Conservation (phyloP, 345 rosid species). For the Lagerstroemia speciosa region DNA sequence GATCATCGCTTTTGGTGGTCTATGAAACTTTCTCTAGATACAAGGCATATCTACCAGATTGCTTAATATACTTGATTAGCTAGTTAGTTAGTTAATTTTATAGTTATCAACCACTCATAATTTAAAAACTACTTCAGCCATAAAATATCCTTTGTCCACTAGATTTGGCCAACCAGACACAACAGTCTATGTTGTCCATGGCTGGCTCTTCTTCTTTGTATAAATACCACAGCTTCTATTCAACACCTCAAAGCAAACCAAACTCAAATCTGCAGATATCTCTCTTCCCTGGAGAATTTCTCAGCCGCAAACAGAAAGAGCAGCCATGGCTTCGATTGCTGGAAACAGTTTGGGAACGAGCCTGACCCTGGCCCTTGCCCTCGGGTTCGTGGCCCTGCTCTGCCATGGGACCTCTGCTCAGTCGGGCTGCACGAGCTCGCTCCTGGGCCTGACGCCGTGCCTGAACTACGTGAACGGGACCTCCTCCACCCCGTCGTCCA, state of each 20-base stretch:
- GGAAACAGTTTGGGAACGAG: background rate
- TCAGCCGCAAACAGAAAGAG: background rate
- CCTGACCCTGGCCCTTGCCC: slow-evolving; percentile 1
- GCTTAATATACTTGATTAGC: too few species aligned
- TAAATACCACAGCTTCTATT: background rate
- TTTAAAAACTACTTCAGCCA: too few species aligned
- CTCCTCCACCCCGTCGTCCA: slow-evolving; percentile 39
- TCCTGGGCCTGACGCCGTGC: slow-evolving; percentile 32
- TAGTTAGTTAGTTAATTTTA: background rate
- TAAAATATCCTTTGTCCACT: too few species aligned
- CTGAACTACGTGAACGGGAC: slow-evolving; percentile 34
- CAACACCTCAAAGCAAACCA: background rate
- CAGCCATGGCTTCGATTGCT: background rate
- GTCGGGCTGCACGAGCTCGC: slow-evolving; percentile 28
- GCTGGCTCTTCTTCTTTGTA: background rate
- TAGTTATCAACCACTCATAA: too few species aligned
- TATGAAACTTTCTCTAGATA: too few species aligned
- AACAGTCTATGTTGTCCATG: background rate
- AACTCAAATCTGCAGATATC: background rate
- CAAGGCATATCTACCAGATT: too few species aligned
- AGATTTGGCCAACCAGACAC: background rate
- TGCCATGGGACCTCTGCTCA: slow-evolving; percentile 16
- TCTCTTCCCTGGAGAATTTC: background rate
- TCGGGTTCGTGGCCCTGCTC: slow-evolving; percentile 5
- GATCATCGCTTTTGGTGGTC: too few species aligned